Conservation (phyloP, 1,139 yeast species). For the Saccharomyces hybrid region DNA sequence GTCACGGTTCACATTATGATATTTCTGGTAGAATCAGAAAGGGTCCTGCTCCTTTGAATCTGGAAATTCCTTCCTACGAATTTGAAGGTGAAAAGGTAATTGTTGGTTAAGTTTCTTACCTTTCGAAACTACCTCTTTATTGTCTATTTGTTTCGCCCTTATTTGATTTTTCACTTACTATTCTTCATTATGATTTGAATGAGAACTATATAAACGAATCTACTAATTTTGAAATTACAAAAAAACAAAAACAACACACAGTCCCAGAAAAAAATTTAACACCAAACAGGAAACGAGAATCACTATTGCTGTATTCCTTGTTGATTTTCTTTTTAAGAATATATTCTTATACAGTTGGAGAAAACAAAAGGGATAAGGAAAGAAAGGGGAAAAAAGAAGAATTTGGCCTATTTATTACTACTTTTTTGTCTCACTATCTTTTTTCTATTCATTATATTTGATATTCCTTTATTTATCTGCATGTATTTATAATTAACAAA, state of each 20-base stretch:
- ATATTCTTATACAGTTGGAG: not conserved
- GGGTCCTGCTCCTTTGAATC: conserved; percentile 99
- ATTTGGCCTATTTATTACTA: not conserved
- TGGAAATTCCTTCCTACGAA: conserved; percentile 91
- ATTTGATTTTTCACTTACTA: not conserved
- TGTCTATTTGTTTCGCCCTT: not conserved
- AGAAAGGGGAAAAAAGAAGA: not conserved
- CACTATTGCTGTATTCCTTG: not conserved
- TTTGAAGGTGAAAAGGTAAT: conserved; percentile 75
- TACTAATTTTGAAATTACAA: not conserved
- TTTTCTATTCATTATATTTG: not conserved
- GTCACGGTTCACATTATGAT: conserved; percentile 99
- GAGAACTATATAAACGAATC: not conserved
- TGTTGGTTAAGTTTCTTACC: conserved; percentile 49
- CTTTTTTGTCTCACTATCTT: not conserved
- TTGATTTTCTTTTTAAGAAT: not conserved
- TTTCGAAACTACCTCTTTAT: not conserved
- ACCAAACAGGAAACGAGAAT: not conserved
- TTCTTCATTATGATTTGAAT: not conserved
- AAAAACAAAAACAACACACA: not conserved
- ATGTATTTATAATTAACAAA: not conserved
- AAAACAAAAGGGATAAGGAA: not conserved
- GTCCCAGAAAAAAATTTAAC: not conserved
- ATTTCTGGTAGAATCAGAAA: conserved; percentile 99
- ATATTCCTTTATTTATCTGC: conserved; percentile 1